Evolutionary conservation across 768 basidiomycete genomes (phyloP), one percentile per base, ranked within the genome.

Genomic region (Lentinus brumalis): DNA sequence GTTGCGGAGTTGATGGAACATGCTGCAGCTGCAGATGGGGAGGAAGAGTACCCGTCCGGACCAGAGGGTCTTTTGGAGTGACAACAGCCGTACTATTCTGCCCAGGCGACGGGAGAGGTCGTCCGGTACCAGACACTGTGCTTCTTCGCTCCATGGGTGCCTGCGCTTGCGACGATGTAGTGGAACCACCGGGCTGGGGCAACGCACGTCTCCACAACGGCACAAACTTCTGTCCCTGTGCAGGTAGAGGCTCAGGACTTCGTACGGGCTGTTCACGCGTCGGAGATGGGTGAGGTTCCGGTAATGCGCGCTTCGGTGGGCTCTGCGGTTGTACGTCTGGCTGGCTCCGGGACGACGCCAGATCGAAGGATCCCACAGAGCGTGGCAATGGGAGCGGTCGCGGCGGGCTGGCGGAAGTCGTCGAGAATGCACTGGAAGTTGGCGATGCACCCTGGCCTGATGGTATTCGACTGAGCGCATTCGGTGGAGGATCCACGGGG

Each of bases 191-290:
- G 15, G 67, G 70, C n/a, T 69, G 54, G 1, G 71, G 64, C 1
- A 75, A 61, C 29, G 66, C 72, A 31, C 78, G 78, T 67, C 79
- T 79, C 81, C 80, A 81, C 12, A 77, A 65, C 3, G 82, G 81
- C 10, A 77, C 72, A 54, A 78, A 75, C 32, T 74, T 78, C 35
- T 66, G 69, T 18, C 66, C 66, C 6, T 65, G 44, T 15, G 65
- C 51, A 26, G 51, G 41, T 16, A 55, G 26, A 26, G 54, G 53
- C 40, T 67, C 63, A 2, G 56, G 51, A 12, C 53, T 61, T 21
- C 39, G 49, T 38, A 49, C 42, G 30, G 18, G 41, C 40, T 26
- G 32, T 26, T 63, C 53, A 9, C 44, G 59, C 26, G 51, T 46
- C 4, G 49, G 35, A 46, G 46, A 18, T 2, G 59, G 31, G 2